Evolutionary conservation across 2,329 filamentous ascomycete species (phyloP).

Genomic region (Pestalotiopsis sp.): DNA sequence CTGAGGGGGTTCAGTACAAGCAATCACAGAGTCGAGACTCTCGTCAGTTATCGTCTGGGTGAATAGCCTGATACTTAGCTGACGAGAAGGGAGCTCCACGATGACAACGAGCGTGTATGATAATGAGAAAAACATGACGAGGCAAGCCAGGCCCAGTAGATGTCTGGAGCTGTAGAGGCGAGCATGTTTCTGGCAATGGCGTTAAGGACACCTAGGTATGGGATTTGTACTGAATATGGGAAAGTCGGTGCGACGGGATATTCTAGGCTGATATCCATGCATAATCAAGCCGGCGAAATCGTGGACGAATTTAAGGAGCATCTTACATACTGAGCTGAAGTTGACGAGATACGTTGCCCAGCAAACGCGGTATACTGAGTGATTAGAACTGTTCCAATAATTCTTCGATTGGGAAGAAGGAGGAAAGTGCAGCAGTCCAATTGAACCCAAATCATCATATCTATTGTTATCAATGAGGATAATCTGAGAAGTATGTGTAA

Average conservation of each 20-base stretch:
- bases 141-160: neutral
- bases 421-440: too few relatives aligned
- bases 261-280: neutral
- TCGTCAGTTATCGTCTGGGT: constrained; percentile 83
- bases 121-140: neutral
- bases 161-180: neutral
- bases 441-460: too few relatives aligned
- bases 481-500: too few relatives aligned
- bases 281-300: neutral
- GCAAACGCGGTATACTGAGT: too few relatives aligned
- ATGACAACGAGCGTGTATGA: neutral
- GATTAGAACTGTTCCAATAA: too few relatives aligned
- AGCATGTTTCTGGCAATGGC: neutral
- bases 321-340: too few relatives aligned
- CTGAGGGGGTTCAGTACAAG: constrained; percentile 94
- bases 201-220: neutral
- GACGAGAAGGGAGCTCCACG: neutral
- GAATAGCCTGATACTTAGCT: constrained; percentile 30
- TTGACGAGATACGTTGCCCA: too few relatives aligned
- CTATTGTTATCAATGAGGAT: too few relatives aligned
- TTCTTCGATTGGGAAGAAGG: too few relatives aligned
- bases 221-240: neutral
- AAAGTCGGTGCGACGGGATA: neutral
- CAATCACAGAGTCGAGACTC: constrained; percentile 89
- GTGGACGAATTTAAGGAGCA: neutral